Percentiles rank a stretch among this genome's conserved stretches.
phyloP scores from a whole-genome alignment of 2,329 filamentous ascomycete genomes.

The Didymella pomorum region DNA sequence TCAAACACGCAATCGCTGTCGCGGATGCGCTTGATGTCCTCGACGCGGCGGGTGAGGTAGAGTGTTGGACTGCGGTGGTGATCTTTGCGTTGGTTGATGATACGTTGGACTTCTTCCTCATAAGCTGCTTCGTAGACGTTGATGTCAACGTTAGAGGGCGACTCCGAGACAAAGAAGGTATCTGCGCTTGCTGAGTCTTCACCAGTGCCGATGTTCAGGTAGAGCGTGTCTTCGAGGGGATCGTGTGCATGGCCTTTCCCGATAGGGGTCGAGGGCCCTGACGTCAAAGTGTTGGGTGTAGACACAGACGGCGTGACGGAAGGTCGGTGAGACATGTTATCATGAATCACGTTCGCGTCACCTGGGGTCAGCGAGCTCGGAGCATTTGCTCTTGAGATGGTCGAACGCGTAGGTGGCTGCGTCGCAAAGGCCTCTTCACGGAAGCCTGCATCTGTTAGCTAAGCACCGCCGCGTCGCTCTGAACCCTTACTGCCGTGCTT shows the following conservation, averaged over 20 bases:
- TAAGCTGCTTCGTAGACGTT: slow-evolving; percentile 91
- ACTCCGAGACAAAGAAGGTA: slow-evolving; percentile 74
- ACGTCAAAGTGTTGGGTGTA: slow-evolving; percentile 27
- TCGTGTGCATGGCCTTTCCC: slow-evolving; percentile 69
- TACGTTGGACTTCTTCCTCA: slow-evolving; percentile 79
- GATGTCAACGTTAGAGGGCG: slow-evolving; percentile 82
- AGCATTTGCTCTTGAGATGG: slow-evolving; percentile 26
- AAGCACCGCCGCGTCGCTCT: background rate
- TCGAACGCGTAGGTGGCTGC: slow-evolving; percentile 16
- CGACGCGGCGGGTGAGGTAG: slow-evolving; percentile 62
- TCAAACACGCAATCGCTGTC: slow-evolving; percentile 46
- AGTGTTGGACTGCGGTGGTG: slow-evolving; percentile 58
- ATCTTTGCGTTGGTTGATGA: slow-evolving; percentile 61
- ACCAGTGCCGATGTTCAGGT: slow-evolving; percentile 79
- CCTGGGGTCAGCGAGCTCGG: slow-evolving; percentile 30
- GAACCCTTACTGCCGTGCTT: slow-evolving; percentile 33
- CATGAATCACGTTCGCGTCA: slow-evolving; percentile 42
- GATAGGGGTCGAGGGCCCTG: slow-evolving; percentile 41
- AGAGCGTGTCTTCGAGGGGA: slow-evolving; percentile 69
- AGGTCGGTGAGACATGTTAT: slow-evolving; percentile 45
- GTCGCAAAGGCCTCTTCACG: slow-evolving; percentile 19
- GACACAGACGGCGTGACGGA: slow-evolving; percentile 32
- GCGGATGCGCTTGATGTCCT: slow-evolving; percentile 52
- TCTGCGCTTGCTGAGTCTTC: slow-evolving; percentile 48
- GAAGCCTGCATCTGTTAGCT: slow-evolving; percentile 12